phyloP scores from a whole-genome alignment of 192 early-diverging fungal genomes.

The Cladochytrium replicatum region DNA sequence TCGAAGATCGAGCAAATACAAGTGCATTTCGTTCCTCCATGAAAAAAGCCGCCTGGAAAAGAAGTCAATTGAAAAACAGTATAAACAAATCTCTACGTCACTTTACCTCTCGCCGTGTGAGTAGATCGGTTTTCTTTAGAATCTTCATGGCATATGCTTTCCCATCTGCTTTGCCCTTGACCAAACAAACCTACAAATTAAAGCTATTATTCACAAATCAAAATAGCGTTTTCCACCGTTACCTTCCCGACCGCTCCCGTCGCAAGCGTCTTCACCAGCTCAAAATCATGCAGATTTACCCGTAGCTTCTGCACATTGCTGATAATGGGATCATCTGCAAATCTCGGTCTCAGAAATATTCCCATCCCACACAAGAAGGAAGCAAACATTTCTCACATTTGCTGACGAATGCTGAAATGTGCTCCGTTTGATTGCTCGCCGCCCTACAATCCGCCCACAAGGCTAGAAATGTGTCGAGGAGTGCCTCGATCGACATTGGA shows the following conservation, averaged over 20 bases:
- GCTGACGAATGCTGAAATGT: conserved; percentile 29
- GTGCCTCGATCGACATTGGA: conserved; percentile 35
- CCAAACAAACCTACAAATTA: conserved; percentile 62
- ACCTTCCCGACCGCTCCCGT: conserved; percentile 68
- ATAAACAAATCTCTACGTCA: too few species aligned
- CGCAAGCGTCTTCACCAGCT: conserved; percentile 60
- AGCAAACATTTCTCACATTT: conserved; percentile 39
- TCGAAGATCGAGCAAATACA: conserved; percentile 41
- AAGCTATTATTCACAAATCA: neutral
- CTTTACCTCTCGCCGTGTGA: conserved; percentile 61
- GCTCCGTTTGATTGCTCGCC: conserved; percentile 27
- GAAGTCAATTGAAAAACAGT: too few species aligned
- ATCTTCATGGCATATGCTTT: conserved; percentile 75
- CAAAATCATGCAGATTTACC: conserved; percentile 67
- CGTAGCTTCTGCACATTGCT: conserved; percentile 34
- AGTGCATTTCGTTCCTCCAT: conserved; percentile 78
- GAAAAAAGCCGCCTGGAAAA: conserved; percentile 75
- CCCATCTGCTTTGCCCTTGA: conserved; percentile 56
- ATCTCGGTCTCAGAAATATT: too few species aligned
- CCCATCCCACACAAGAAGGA: too few species aligned
- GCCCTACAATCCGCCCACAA: conserved; percentile 41
- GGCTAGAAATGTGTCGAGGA: conserved; percentile 42
- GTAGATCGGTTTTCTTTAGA: conserved; percentile 59
- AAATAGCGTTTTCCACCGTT: too few species aligned
- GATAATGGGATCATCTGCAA: conserved; percentile 36